Evolutionary conservation across 2,329 filamentous ascomycete genomes (phyloP).

Genomic region (Xylaria digitata): DNA sequence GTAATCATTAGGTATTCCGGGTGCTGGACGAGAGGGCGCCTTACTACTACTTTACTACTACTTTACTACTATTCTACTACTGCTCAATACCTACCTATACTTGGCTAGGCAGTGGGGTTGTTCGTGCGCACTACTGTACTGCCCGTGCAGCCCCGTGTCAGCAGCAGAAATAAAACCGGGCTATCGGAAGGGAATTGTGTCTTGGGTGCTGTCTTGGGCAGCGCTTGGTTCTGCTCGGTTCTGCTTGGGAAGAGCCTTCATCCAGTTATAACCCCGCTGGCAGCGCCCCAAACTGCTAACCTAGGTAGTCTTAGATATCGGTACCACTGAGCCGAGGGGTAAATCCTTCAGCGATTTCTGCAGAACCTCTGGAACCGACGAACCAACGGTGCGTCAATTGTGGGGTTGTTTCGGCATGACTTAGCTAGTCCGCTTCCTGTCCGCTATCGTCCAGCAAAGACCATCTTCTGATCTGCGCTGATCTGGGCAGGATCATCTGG

Average conservation of each 20-base stretch:
- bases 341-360: conserved; percentile 10
- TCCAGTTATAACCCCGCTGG: no score
- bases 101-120: no score
- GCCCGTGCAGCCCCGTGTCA: conserved; percentile 8
- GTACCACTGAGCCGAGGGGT: conserved; percentile 31
- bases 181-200: conserved; percentile 24
- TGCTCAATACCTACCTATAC: no score
- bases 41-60: no score
- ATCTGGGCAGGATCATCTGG: neutral
- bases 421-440: neutral
- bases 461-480: neutral
- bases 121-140: no score
- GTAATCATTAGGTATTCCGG: no score
- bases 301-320: conserved; percentile 13
- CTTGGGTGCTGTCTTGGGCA: neutral
- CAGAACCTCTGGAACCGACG: neutral
- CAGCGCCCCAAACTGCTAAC: neutral
- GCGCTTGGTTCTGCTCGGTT: no score
- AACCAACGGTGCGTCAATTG: conserved; percentile 12
- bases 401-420: conserved; percentile 28
- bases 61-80: no score
- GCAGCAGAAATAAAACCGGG: conserved; percentile 25
- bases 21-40: no score
- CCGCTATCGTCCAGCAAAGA: no score
- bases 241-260: no score